Evolutionary conservation across 495 filamentous ascomycete genomes (phyloP), one percentile per base, ranked within the genome.

Genomic region (Neurospora discreta): DNA sequence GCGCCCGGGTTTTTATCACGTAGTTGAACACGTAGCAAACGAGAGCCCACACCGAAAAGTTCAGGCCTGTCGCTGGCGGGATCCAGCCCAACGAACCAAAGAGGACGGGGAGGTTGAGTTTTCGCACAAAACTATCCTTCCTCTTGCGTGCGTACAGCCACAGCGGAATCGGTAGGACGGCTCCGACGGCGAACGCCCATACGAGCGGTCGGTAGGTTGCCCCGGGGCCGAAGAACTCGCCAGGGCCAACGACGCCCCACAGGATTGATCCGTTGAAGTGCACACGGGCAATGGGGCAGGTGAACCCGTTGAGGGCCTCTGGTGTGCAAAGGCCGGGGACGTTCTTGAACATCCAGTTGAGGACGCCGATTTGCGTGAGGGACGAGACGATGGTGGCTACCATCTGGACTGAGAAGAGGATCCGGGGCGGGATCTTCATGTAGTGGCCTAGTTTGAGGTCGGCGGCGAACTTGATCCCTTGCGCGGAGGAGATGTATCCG

Each of bases 401-500:
- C 84, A 95, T 90, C 74, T 97, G 93, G 5, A 94, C 91, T 7
- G 83, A 81, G 81, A 96, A 97, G 10, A 97, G 83, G 70, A 90
- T 87, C 15, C 91, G 89, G 0, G 93, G 92, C 20, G 93, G 93
- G 69, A 97, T 93, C 80, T 97, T 96, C 92, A 96, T 95, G 79
- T 97, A 96, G 77, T 95, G 91, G 39, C 93, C 93, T 0, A 96
- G 87, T 78, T 97, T 97, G 70, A 95, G 85, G 77, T 97, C 93
- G 23, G 92, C 88, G 4, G 92, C 89, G 80, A 96, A 96, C 77
- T 93, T 94, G 70, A 97, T 86, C 41, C 93, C 93, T 81, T 97
- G 92, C 6, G 90, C 89, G 2, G 90, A 92, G 2, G 90, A 91
- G 73, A 94, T 94, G 79, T 92, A 90, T 39, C 92, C 91, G 74